Evolutionary conservation across 306 rosid genomes (phyloP), one percentile per base, ranked within the genome.

Genomic region (Rosa multiflora): DNA sequence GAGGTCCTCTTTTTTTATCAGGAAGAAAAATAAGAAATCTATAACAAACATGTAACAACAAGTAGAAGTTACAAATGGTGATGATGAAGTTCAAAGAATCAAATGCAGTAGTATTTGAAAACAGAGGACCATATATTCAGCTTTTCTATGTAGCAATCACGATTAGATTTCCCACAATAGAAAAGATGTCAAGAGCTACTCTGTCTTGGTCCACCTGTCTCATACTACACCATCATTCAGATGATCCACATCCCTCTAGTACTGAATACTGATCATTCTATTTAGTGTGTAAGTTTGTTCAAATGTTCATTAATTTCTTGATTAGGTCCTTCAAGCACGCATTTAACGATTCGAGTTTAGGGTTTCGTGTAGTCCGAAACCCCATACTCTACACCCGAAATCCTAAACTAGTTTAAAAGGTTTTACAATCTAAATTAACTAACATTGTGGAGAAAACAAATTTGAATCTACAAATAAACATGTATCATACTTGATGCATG

Each of bases 121-220:
- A 72, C 58, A 20, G 32, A 32, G 86, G 90, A 79, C 89, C 89
- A 76, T 79, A 58, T 39, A 5, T 51, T 5, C 73, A 76, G 71
- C 91, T 78, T 88, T 82, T 43, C 17, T 76, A 4, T 18, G 48
- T 61, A 48, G 29, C 23, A 72, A 52, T 56, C 83, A 72, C 51
- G 23, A 42, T 84, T 75, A 73, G 84, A 85, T 76, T 87, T 61
- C 79, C 69, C 76, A 76, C 32, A 43, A 72, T 40, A 74, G 26
- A 70, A 75, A 81, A 81, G 74, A 46, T 71, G 72, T 77, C 76
- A 78, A 80, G 79, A 76, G 66, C 77, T 46, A 79, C 64, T 67
- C 66, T 76, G 5, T 73, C 43, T 32, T 76, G 84, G 81, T 75
- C 85, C 82, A 79, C 81, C 73, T 43, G 79, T 15, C 68, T 20